Evolutionary conservation across 306 rosid species (phyloP), one percentile per base, ranked within the genome.

Genomic region (Coriaria nepalensis): DNA sequence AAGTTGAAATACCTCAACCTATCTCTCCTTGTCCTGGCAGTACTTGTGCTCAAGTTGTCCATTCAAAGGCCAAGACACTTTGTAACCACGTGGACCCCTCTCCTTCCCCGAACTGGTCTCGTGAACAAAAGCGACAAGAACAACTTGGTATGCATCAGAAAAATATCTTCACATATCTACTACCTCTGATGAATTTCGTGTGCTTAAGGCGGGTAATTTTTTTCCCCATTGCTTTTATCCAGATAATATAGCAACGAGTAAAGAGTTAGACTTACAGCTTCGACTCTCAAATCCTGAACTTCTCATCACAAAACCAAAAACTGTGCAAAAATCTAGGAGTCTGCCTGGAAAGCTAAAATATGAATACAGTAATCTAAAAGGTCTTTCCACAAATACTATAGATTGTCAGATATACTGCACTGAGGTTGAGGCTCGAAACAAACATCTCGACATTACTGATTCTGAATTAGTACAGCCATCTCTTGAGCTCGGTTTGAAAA

Each of bases 1-100:
- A 82, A 66, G 87, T 80, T 57, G 94, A 87, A 59, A 79, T 94
- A 68, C 81, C 87, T n/a, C 66, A 40, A 55, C 69, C 74, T 33
- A 66, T 42, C 15, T 82, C 75, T 57, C 66, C 68, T 11, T 61
- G 80, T 61, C 77, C 84, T 8, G 94, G 79, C 64, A 79, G 94
- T 75, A 87, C 84, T 13, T 87, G 87, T 67, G 94, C 96, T 53
- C 87, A 73, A 62, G 87, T 79, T 57, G 82, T 79, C 55, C 84
- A 68, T 69, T 73, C 94, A 44, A 71, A 66, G 55, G 77, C 78
- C 40, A 84, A 82, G 66, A 55, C 68, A 49, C 50, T 67, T 45
- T 68, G 65, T 43, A 69, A 62, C 49, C 60, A 55, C 51, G 56
- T 71, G 62, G 62, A 67, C 60, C 64, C 73, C 57, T 55, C 65